These are phyloP conservation scores for Epichloe uncinata DNA, from an alignment of 2,329 filamentous ascomycete species.

Conservation along the genomic window DNA sequence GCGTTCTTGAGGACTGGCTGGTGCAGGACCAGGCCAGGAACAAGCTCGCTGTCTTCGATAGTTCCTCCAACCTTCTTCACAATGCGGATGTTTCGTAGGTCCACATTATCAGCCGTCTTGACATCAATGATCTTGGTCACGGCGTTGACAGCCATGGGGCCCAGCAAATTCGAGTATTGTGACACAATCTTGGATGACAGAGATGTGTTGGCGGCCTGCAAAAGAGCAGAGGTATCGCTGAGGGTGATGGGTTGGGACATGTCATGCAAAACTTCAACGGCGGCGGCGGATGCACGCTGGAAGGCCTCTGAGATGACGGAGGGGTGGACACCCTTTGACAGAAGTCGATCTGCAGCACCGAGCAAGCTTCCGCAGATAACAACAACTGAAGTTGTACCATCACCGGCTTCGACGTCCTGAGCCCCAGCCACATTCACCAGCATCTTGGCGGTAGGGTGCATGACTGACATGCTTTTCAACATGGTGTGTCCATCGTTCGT, in stretches of 20 bases:
- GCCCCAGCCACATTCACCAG: slow-evolving; percentile 92
- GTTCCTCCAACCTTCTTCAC: slow-evolving; percentile 97
- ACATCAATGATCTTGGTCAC: slow-evolving; percentile 93
- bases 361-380: slow-evolving; percentile 94
- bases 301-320: slow-evolving; percentile 97
- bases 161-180: slow-evolving; percentile 86
- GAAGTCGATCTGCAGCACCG: slow-evolving; percentile 80
- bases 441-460: slow-evolving; percentile 99
- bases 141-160: slow-evolving; percentile 96
- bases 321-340: slow-evolving; percentile 85
- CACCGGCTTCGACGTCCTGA: slow-evolving; percentile 95
- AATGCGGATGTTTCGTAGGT: slow-evolving; percentile 90
- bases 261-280: slow-evolving; percentile 79
- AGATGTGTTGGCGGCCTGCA: slow-evolving; percentile 94
- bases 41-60: slow-evolving; percentile 95
- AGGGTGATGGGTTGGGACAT: slow-evolving; percentile 94
- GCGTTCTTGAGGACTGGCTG: slow-evolving; percentile 90
- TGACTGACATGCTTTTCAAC: slow-evolving; percentile 96
- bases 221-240: slow-evolving; percentile 73
- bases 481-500: slow-evolving; percentile 99
- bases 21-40: slow-evolving; percentile 85
- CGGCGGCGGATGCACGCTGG: slow-evolving; percentile 80
- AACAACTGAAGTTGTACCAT: slow-evolving; percentile 95
- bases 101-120: slow-evolving; percentile 91
- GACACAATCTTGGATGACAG: slow-evolving; percentile 98